Evolutionary conservation across 2,329 filamentous ascomycete species (phyloP).

Genomic region (Aschersonia sp.): DNA sequence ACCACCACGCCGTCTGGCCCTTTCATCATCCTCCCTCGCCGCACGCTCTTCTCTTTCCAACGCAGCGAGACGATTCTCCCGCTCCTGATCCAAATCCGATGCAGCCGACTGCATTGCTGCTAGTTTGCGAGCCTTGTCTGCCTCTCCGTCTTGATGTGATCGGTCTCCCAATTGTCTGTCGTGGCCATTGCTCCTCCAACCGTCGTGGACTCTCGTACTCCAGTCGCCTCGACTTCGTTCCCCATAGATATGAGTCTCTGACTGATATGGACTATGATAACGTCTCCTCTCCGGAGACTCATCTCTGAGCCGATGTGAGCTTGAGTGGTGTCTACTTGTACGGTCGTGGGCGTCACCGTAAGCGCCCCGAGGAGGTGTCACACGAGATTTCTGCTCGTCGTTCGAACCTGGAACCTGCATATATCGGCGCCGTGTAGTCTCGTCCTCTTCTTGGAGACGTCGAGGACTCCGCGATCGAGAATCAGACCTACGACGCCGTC

Average conservation of each 20-base stretch:
- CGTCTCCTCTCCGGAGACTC: no score
- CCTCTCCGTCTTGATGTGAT: constrained; percentile 21
- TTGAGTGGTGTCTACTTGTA: no score
- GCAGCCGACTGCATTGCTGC: constrained; percentile 63
- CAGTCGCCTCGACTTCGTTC: background rate
- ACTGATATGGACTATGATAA: no score
- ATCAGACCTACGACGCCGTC: constrained; percentile 23
- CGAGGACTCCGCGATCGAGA: constrained; percentile 30
- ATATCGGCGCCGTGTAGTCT: background rate
- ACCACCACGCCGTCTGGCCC: constrained; percentile 45
- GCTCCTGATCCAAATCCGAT: constrained; percentile 53
- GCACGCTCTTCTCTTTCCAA: constrained; percentile 50
- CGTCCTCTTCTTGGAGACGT: constrained; percentile 10
- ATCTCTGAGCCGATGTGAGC: no score
- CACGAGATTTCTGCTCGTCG: no score
- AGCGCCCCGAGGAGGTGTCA: no score
- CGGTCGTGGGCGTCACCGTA: no score
- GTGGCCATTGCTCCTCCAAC: constrained; percentile 5
- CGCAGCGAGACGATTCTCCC: constrained; percentile 51
- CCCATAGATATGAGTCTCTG: no score
- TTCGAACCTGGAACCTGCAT: background rate
- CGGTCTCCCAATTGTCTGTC: background rate
- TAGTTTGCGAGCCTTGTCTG: constrained; percentile 50
- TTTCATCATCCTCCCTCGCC: constrained; percentile 52
- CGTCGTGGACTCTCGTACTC: constrained; percentile 9